Conservation (phyloP, 805 yeast species). For the Teunomyces atbi region DNA sequence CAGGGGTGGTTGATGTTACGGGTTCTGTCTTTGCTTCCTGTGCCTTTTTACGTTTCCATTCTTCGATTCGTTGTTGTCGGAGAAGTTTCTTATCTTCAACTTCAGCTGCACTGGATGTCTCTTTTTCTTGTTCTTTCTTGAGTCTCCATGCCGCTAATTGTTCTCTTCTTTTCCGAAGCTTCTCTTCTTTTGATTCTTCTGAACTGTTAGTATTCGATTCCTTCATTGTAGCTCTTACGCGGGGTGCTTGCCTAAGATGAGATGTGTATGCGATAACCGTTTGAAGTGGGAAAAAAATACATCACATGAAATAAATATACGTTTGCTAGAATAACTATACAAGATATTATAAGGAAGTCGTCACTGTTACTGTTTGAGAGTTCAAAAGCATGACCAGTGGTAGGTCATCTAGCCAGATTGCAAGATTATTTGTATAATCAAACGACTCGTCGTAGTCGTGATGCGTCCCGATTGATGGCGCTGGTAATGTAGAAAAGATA, state of each 20-base stretch:
- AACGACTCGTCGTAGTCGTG: constrained; percentile 62
- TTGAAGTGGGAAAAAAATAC: background rate
- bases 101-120: constrained; percentile 1
- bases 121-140: constrained; percentile 43
- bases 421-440: constrained; percentile 73
- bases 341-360: constrained; percentile 68
- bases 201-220: constrained; percentile 13
- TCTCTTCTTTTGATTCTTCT: constrained; percentile 26
- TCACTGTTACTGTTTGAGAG: constrained; percentile 93
- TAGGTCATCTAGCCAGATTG: constrained; percentile 75
- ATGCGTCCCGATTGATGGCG: constrained; percentile 84
- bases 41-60: constrained; percentile 49
- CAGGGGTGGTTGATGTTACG: background rate
- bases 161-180: constrained; percentile 45
- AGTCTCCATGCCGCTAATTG: constrained; percentile 60
- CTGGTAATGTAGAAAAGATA: constrained; percentile 85
- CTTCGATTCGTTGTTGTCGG: constrained; percentile 43
- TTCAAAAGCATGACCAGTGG: constrained; percentile 84
- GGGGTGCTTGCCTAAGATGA: background rate
- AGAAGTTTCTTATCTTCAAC: constrained; percentile 18
- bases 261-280: background rate
- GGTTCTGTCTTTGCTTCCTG: background rate
- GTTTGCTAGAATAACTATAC: background rate
- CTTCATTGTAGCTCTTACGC: background rate
- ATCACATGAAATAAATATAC: background rate